A percentile compares a stretch with the other conserved stretches of the same genome.
Conservation (phyloP, 75 land plant genomes). For the Sequoiadendron giganteum region DNA sequence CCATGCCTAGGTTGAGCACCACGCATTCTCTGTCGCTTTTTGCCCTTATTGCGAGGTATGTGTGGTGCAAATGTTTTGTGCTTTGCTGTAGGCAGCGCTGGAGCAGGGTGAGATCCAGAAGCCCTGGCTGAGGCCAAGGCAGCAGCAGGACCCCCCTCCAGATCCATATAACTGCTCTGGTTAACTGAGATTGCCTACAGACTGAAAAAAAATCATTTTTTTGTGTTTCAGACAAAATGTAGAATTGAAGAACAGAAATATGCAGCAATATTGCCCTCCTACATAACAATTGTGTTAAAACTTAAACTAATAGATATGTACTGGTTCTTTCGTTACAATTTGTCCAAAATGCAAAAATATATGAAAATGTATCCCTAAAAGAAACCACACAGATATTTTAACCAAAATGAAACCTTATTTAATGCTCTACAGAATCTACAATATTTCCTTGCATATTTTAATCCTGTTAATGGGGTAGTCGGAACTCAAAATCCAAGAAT, state of each 20-base stretch:
- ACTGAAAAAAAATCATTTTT: neutral
- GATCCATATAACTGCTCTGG: slow-evolving; percentile 2
- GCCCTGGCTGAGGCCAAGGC: neutral
- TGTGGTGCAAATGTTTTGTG: neutral
- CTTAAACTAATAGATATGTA: neutral
- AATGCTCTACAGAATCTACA: neutral
- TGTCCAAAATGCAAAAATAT: neutral
- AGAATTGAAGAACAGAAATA: neutral
- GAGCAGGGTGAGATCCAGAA: neutral
- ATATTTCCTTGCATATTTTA: neutral
- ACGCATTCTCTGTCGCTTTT: slow-evolving; percentile 8
- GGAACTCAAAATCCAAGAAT: no score
- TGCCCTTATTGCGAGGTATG: neutral
- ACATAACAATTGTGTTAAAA: neutral
- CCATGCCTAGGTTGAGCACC: neutral
- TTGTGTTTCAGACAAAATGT: neutral
- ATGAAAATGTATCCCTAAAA: neutral
- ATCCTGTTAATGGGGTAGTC: no score
- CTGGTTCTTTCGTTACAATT: neutral
- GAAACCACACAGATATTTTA: neutral
- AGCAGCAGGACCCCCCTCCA: neutral
- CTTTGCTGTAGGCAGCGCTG: neutral
- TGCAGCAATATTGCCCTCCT: neutral
- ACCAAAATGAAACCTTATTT: neutral
- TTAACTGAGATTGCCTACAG: neutral